Evolutionary conservation across 148 eudicot species (phyloP).

Genomic region (Camellia lanceoleosa): DNA sequence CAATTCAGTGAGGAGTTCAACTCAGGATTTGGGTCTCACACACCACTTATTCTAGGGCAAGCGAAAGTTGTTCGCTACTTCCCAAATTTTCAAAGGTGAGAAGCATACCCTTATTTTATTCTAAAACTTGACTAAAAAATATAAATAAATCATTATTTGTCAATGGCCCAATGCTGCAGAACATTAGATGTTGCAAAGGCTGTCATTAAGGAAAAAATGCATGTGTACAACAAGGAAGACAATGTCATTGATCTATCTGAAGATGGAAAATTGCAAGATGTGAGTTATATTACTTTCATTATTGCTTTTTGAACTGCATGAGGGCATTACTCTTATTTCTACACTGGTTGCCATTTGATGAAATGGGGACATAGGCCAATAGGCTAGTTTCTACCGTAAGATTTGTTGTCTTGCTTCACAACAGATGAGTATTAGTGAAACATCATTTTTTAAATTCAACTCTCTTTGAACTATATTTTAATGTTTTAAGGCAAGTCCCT

Average conservation of each 20-base stretch:
- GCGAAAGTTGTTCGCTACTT: constrained; percentile 80
- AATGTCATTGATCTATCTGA: constrained; percentile 62
- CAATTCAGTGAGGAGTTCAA: constrained; percentile 86
- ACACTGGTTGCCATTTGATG: background rate
- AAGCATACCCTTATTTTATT: constrained; percentile 17
- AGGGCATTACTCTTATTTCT: background rate
- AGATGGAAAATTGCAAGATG: constrained; percentile 67
- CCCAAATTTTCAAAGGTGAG: constrained; percentile 80
- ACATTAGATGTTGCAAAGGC: constrained; percentile 73
- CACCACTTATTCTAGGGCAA: constrained; percentile 91
- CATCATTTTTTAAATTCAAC: background rate
- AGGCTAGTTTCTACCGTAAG: background rate
- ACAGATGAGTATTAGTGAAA: background rate
- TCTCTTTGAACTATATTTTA: background rate
- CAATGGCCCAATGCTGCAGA: constrained; percentile 38
- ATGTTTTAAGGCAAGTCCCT: no score
- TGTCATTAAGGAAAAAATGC: constrained; percentile 68
- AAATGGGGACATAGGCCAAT: background rate
- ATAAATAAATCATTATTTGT: constrained; percentile 18
- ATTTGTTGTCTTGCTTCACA: background rate
- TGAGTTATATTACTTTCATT: constrained; percentile 35
- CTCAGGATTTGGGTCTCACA: constrained; percentile 95
- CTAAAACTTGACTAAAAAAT: background rate
- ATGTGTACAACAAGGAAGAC: constrained; percentile 72
- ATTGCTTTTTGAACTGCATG: background rate